Conservation (phyloP, 441 rosid species). For the Euphorbia corollata region DNA sequence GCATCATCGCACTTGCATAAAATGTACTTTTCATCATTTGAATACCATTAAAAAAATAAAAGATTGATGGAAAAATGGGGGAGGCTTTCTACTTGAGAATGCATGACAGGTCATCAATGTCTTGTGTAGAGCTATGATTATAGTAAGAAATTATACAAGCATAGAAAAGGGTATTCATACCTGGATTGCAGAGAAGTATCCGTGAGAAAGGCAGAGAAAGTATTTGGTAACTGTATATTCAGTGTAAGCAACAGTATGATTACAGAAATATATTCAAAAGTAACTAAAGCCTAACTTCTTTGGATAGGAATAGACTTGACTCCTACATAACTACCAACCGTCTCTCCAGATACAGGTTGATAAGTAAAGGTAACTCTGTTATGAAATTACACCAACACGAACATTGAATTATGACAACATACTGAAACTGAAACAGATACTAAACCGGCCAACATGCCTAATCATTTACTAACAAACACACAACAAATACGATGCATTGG, state of each 20-base stretch:
- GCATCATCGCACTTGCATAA: no score
- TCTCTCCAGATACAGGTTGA: background rate
- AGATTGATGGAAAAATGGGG: no score
- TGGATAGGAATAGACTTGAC: background rate
- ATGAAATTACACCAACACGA: background rate
- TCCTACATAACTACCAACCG: background rate
- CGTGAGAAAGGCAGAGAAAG: constrained; percentile 7
- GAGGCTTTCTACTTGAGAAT: no score
- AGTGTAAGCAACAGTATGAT: constrained; percentile 10
- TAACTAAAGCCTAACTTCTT: background rate
- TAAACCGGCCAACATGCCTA: no score
- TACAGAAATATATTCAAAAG: constrained; percentile 4
- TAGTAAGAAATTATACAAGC: constrained; percentile 7
- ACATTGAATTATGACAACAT: background rate
- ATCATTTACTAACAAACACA: no score
- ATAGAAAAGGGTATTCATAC: background rate
- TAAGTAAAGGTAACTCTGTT: background rate
- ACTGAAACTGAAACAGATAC: background rate
- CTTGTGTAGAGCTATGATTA: background rate
- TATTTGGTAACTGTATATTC: constrained; percentile 19
- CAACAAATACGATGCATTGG: no score
- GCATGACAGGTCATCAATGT: constrained; percentile 3
- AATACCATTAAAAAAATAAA: no score
- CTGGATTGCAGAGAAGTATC: constrained; percentile 7
- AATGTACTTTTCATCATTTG: no score